These are phyloP conservation scores for Priceomyces medius DNA, from an alignment of 805 yeast genomes.

Conservation along the genomic window DNA sequence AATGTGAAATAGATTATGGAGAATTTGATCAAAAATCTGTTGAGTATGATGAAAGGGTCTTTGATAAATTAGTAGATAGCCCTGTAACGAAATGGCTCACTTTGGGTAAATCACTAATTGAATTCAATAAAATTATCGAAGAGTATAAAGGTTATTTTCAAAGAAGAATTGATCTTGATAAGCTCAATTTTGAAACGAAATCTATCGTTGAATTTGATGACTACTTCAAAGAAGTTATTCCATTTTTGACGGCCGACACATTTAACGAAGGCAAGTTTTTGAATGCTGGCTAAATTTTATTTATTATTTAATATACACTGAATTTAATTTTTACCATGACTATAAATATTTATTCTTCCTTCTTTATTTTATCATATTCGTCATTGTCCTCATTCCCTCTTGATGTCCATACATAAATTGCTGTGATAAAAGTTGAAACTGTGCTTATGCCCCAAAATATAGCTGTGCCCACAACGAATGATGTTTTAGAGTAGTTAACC, in stretches of 20 bases:
- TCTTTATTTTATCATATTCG: constrained; percentile 1
- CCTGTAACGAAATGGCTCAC: constrained; percentile 20
- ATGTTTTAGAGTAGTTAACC: constrained; percentile 30
- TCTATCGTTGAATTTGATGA: constrained; percentile 21
- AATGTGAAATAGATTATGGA: constrained; percentile 29
- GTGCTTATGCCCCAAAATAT: constrained; percentile 39
- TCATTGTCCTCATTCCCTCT: constrained; percentile 2
- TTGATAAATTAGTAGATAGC: constrained; percentile 1
- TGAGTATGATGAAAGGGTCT: constrained; percentile 6
- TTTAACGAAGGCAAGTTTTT: constrained; percentile 27
- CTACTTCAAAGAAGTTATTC: constrained; percentile 38
- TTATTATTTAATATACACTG: neutral
- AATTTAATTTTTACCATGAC: neutral
- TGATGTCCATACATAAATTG: constrained; percentile 20
- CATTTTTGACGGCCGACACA: constrained; percentile 39
- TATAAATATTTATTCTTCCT: constrained; percentile 5
- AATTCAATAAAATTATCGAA: constrained; percentile 46
- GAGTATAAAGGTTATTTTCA: constrained; percentile 46
- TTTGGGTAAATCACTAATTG: constrained; percentile 51
- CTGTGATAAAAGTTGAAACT: constrained; percentile 25
- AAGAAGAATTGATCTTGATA: constrained; percentile 29
- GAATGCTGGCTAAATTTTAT: constrained; percentile 24
- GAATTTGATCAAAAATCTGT: constrained; percentile 17
- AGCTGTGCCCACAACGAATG: constrained; percentile 35
- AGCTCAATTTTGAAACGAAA: constrained; percentile 14